Evolutionary conservation across 2,329 filamentous ascomycete genomes (phyloP), one percentile per base, ranked within the genome.

Genomic region (Pseudogymnoascus sp.): DNA sequence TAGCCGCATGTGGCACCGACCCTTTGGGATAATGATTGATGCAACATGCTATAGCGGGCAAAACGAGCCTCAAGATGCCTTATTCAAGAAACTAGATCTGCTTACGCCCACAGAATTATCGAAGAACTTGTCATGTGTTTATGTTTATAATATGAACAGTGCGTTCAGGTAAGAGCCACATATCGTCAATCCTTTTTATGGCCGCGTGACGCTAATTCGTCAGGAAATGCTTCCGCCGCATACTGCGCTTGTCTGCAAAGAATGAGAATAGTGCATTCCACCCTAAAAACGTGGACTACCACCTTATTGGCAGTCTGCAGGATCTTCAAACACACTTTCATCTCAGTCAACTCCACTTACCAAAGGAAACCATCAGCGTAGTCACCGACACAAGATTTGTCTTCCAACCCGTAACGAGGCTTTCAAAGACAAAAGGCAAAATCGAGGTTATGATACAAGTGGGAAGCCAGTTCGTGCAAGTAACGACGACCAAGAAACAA

Each of bases 131-230:
- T 79, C 82, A 1, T 80, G 85, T 39, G 80, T 88, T 43, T 90
- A 89, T 68, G 79, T 90, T 14, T 89, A 90, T 74, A 90, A 90
- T 71, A 89, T 89, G 86, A 90, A 90, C 69, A 88, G 84, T 70
- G 82, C 85, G 10, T 89, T 87, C 73, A 81, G 81, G 70, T 86
- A 85, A 77, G 87, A 81, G 25, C 13, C 39, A 60, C 43, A 37
- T 19, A 37, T 39, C 21, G 10, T 61, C 19, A 25, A 39, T 19
- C 39, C 19, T 11, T 63, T 39, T 3, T 62, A 19, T 34, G 8
- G 28, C 51, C 25, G 51, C 16, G 16, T 7, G n/a, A 57, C 13
- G 16, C 51, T 57, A 57, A 57, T 57, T 1, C 5, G 21, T 5
- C 43, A 82, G 81, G 67, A 87, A 88, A 79, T 89, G 85, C 69